Percentiles rank a stretch among this genome's conserved stretches.
These are phyloP conservation scores for Graphilbum fragrans DNA, from an alignment of 2,329 filamentous ascomycete genomes.

Conservation along the genomic window DNA sequence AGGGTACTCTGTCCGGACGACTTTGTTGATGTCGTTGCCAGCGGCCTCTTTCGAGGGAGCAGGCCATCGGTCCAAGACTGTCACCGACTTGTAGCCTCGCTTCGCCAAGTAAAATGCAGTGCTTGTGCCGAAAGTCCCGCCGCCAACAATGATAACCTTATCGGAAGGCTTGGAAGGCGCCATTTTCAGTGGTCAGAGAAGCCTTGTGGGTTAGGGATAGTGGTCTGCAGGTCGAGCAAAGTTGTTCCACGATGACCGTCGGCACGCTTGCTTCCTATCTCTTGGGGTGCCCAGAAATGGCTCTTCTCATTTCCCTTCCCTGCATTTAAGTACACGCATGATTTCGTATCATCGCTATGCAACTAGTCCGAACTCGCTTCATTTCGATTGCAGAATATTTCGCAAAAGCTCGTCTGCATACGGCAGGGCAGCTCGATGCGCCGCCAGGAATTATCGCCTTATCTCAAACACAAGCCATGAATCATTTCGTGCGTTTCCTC, in stretches of 20 bases:
- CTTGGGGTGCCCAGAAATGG: too few species aligned
- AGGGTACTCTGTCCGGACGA: slow-evolving; percentile 46
- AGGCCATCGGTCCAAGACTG: slow-evolving; percentile 31
- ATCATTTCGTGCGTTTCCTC: too few species aligned
- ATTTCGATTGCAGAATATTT: too few species aligned
- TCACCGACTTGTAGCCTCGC: slow-evolving; percentile 31
- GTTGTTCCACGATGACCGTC: not conserved
- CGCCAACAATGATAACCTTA: slow-evolving; percentile 26
- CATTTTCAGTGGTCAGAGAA: too few species aligned
- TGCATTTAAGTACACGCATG: too few species aligned
- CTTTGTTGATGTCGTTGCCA: slow-evolving; percentile 49
- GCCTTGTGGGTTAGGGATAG: too few species aligned
- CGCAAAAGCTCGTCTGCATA: too few species aligned
- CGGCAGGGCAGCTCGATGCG: slow-evolving; percentile 1
- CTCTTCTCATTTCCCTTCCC: too few species aligned
- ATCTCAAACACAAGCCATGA: not conserved
- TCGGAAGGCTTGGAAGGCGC: not conserved
- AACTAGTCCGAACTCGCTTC: too few species aligned
- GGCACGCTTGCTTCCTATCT: too few species aligned
- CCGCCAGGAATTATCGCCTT: not conserved
- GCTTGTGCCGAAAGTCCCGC: slow-evolving; percentile 36
- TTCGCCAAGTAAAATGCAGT: slow-evolving; percentile 32
- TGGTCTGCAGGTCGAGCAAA: not conserved
- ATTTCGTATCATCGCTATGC: too few species aligned
- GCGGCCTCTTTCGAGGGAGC: slow-evolving; percentile 32